Evolutionary conservation across 2,329 filamentous ascomycete genomes (phyloP).

Genomic region (Thielaviopsis ethacetica): DNA sequence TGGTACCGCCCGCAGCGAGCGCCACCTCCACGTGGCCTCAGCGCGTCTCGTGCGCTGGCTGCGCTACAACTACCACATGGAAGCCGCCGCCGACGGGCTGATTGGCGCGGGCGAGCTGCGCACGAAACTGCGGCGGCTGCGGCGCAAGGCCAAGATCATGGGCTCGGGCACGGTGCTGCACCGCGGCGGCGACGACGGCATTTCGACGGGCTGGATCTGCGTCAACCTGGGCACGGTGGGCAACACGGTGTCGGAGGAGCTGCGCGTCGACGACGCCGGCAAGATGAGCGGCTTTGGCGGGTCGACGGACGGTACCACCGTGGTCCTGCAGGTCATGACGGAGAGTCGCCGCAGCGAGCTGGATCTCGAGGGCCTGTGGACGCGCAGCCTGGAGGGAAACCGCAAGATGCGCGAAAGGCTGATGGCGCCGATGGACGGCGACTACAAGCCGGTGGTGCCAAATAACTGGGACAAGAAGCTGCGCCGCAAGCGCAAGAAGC

Average conservation of each 20-base stretch:
- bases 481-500: slow-evolving; percentile 9
- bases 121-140: slow-evolving; percentile 64
- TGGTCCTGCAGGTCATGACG: slow-evolving; percentile 43
- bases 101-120: slow-evolving; percentile 85
- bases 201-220: slow-evolving; percentile 90
- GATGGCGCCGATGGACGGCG: neutral
- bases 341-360: slow-evolving; percentile 35
- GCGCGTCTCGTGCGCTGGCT: slow-evolving; percentile 83
- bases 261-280: slow-evolving; percentile 30
- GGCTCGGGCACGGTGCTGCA: slow-evolving; percentile 53
- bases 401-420: slow-evolving; percentile 18
- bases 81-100: slow-evolving; percentile 70
- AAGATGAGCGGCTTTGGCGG: slow-evolving; percentile 63
- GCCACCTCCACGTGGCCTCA: slow-evolving; percentile 80
- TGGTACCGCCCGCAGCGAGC: slow-evolving; percentile 78
- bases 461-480: slow-evolving; percentile 11
- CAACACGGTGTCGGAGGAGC: slow-evolving; percentile 29
- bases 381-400: slow-evolving; percentile 19
- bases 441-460: neutral
- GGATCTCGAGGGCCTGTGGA: slow-evolving; percentile 37
- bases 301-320: slow-evolving; percentile 26
- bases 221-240: slow-evolving; percentile 67
- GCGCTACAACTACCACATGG: slow-evolving; percentile 52
- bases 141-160: slow-evolving; percentile 65
- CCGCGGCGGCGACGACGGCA: slow-evolving; percentile 60